Conservation (phyloP, 768 basidiomycete species). For the Hemileccinum rubropunctum region DNA sequence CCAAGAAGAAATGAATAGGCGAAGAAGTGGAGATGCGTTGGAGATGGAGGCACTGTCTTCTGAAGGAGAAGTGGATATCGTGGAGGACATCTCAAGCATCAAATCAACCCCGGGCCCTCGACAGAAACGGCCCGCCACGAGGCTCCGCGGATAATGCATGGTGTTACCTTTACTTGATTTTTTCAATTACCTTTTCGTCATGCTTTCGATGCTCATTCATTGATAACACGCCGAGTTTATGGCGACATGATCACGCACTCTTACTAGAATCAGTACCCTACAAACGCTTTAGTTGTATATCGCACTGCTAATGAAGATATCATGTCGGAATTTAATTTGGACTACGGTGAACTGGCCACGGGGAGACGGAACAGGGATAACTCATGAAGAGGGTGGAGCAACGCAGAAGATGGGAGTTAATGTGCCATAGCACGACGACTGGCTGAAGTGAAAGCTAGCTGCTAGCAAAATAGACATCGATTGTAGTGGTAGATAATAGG, state of each 20-base stretch:
- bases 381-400: too few species aligned
- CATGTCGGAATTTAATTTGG: neutral
- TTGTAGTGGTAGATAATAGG: too few species aligned
- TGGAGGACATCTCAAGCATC: constrained; percentile 27
- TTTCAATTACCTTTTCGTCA: neutral
- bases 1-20: constrained; percentile 34
- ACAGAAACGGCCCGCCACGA: constrained; percentile 17
- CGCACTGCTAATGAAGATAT: constrained; percentile 11
- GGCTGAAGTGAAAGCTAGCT: too few species aligned
- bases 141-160: constrained; percentile 28
- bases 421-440: too few species aligned
- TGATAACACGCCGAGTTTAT: constrained; percentile 1
- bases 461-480: too few species aligned
- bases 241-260: neutral
- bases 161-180: constrained; percentile 2
- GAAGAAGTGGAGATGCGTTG: constrained; percentile 17
- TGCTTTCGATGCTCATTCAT: constrained; percentile 4
- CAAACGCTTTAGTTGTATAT: constrained; percentile 11
- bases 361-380: too few species aligned
- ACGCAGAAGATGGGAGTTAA: too few species aligned
- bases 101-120: constrained; percentile 9
- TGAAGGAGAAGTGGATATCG: constrained; percentile 41
- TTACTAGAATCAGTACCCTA: constrained; percentile 19
- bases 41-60: constrained; percentile 27
- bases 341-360: too few species aligned